Base-by-base conservation (phyloP, 108 stramenopile species). In the Seminavis robusta region DNA sequence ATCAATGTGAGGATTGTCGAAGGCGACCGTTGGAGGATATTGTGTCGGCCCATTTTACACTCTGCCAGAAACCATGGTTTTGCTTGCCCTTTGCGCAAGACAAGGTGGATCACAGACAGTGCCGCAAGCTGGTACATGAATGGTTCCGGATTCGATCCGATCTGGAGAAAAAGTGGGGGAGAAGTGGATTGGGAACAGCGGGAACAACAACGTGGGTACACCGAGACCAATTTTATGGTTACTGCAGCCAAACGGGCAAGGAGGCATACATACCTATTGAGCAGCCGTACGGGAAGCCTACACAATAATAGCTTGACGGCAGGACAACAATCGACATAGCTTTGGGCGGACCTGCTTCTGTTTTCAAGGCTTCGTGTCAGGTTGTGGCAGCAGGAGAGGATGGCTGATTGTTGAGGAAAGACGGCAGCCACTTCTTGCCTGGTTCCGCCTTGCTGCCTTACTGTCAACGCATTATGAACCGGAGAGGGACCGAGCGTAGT, bases 11-110 rank as follows among this genome's bases (percentile, higher is more conserved):
- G 47, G 85, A 93, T 68, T 88, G 86, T 61, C 69, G 87, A 24
- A 53, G 59, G 23, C 65, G 65, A 7, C 30, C 61, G 1, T 25
- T 78, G 3, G 59, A 63, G 3, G 73, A 84, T 24, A 65, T 97
- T 19, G 64, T 79, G n/a, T 74, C 74, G n/a, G 87, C 83, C 19
- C 96, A 97, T 61, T 97, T 85, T 64, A 97, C 96, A 1, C 54
- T 91, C 0, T 97, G 96, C 52, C 74, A 74, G 52, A 97, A 97
- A 47, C 96, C 96, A 2, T 97, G 96, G 96, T 56, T 39, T 0
- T 96, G 95, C 67, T 52, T 63, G 13, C 37, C 67, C 15, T 73
- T 70, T 19, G 45, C 46, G 52, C 39, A 48, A 3, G 69, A 86
- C 66, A 53, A 37, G 46, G 37, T 79, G 24, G 70, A 84, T 28